phyloP scores from a whole-genome alignment of 371 early-diverging fungal species.

The Actinomortierella ambigua region DNA sequence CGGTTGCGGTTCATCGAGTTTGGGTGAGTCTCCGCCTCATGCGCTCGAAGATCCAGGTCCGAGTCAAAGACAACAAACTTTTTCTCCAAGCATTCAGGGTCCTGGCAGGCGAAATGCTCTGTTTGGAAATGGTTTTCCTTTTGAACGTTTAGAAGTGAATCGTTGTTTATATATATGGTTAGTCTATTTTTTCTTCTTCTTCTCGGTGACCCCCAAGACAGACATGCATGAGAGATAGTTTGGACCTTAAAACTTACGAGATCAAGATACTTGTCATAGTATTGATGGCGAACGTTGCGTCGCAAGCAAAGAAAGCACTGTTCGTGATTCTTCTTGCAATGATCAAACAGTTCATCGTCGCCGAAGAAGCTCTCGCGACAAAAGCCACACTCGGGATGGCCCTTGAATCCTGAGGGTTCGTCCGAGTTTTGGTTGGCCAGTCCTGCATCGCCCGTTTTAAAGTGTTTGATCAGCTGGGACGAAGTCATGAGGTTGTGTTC shows the following conservation, averaged over 20 bases:
- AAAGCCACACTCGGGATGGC: constrained; percentile 93
- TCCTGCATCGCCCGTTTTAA: constrained; percentile 65
- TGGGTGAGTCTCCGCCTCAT: constrained; percentile 57
- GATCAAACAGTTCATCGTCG: constrained; percentile 89
- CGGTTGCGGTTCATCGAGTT: constrained; percentile 12
- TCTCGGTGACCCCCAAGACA: too few relatives aligned
- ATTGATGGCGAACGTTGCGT: constrained; percentile 74
- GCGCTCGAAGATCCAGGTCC: constrained; percentile 90
- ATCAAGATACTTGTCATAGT: constrained; percentile 81
- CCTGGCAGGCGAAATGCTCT: constrained; percentile 84
- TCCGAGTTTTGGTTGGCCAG: constrained; percentile 59
- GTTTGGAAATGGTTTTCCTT: constrained; percentile 85
- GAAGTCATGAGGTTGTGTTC: constrained; percentile 86
- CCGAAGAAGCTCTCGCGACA: constrained; percentile 85
- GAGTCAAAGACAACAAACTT: constrained; percentile 97
- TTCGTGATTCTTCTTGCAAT: constrained; percentile 94
- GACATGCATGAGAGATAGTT: too few relatives aligned
- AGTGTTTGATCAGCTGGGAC: constrained; percentile 72
- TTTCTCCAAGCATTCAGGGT: constrained; percentile 85
- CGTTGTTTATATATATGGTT: not conserved
- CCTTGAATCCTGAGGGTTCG: constrained; percentile 80
- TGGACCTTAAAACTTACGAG: constrained; percentile 58
- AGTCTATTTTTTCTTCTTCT: too few relatives aligned
- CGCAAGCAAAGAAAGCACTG: constrained; percentile 90
- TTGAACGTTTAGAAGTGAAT: not conserved